phyloP scores from a whole-genome alignment of 352 stramenopile genomes.

The Phytopythium vexans region DNA sequence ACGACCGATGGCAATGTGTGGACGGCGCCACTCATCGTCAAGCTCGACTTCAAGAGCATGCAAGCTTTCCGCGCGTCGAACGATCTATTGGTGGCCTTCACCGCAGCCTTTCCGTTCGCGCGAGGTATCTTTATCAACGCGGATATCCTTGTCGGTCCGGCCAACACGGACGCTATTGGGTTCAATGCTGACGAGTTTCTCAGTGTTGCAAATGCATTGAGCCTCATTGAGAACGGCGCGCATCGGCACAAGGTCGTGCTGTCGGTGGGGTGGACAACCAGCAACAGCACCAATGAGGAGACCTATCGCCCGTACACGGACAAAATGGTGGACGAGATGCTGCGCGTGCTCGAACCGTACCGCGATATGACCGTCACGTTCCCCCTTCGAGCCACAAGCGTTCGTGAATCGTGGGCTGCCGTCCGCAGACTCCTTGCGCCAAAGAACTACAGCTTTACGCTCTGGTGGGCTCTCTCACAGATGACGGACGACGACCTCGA shows the following conservation, averaged over 20 bases:
- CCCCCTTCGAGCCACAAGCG: constrained; percentile 55
- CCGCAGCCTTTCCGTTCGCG: constrained; percentile 40
- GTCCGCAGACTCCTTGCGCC: constrained; percentile 38
- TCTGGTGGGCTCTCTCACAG: constrained; percentile 66
- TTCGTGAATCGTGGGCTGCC: constrained; percentile 47
- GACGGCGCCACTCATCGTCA: constrained; percentile 56
- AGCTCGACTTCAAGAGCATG: constrained; percentile 71
- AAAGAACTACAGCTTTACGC: constrained; percentile 52
- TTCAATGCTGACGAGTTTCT: constrained; percentile 56
- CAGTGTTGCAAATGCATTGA: constrained; percentile 28
- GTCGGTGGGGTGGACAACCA: constrained; percentile 70
- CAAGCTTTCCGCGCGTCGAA: constrained; percentile 36
- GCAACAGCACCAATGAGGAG: constrained; percentile 50
- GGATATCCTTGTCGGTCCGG: constrained; percentile 59
- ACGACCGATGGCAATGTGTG: background rate
- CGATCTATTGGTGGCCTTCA: constrained; percentile 30
- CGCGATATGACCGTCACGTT: constrained; percentile 56
- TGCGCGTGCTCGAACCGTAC: constrained; percentile 38
- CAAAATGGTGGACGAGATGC: constrained; percentile 60
- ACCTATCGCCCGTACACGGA: constrained; percentile 43
- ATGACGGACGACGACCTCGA: constrained; percentile 48
- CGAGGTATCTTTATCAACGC: constrained; percentile 65
- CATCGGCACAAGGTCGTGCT: constrained; percentile 66
- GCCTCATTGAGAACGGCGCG: constrained; percentile 13
- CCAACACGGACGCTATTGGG: constrained; percentile 20